These are phyloP conservation scores for Trametes coccinea DNA, from an alignment of 768 basidiomycete species.

Conservation along the genomic window DNA sequence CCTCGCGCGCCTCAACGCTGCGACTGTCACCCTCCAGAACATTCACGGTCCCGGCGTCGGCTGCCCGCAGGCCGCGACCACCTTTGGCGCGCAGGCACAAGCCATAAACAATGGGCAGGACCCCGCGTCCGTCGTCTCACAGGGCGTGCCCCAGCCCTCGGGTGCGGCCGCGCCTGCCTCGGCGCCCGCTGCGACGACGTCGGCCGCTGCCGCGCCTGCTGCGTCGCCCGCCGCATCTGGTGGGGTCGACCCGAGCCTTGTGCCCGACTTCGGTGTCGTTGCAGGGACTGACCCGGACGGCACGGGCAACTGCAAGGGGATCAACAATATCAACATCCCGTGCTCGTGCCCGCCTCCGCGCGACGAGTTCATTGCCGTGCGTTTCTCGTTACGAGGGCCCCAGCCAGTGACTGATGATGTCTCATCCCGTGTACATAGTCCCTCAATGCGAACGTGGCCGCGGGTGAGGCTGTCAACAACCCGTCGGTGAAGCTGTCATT, in stretches of 20 bases:
- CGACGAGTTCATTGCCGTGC: slow-evolving; percentile 34
- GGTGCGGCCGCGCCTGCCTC: not conserved
- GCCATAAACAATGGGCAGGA: slow-evolving; percentile 17
- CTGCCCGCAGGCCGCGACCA: slow-evolving; percentile 64
- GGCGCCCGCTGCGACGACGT: slow-evolving; percentile 17
- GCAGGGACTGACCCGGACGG: slow-evolving; percentile 25
- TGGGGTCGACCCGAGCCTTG: slow-evolving; percentile 26
- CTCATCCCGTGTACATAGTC: not conserved
- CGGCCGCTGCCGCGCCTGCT: slow-evolving; percentile 18
- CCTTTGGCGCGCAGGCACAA: slow-evolving; percentile 42
- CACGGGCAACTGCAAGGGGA: slow-evolving; percentile 38
- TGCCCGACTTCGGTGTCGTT: slow-evolving; percentile 27
- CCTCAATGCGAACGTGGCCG: slow-evolving; percentile 51
- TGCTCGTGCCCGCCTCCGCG: slow-evolving; percentile 45
- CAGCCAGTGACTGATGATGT: too few relatives aligned
- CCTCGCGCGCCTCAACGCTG: slow-evolving; percentile 48
- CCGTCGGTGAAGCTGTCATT: slow-evolving; percentile 47
- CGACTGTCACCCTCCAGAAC: slow-evolving; percentile 69
- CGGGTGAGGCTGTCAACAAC: slow-evolving; percentile 66
- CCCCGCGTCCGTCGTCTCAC: slow-evolving; percentile 4
- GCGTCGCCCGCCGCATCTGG: slow-evolving; percentile 13
- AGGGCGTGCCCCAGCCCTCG: not conserved
- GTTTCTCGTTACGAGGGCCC: slow-evolving; percentile 4
- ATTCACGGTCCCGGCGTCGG: slow-evolving; percentile 63
- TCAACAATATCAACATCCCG: slow-evolving; percentile 41